Percentiles rank a stretch among this genome's conserved stretches.
Evolutionary conservation across 345 rosid species (phyloP).

Genomic region (Ceriops tagal): DNA sequence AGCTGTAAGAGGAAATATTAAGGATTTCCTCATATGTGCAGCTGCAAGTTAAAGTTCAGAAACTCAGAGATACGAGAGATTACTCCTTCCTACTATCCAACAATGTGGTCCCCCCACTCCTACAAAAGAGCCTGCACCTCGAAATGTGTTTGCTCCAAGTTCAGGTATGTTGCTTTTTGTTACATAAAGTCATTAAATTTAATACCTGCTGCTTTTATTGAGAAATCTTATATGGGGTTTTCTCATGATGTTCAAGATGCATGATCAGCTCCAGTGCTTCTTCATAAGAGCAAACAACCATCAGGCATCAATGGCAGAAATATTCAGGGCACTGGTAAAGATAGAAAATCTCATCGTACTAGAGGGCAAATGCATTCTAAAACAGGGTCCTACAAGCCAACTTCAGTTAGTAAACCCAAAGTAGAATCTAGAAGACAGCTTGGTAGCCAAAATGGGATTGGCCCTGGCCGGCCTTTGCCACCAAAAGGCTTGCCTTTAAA

Average conservation of each 20-base stretch:
- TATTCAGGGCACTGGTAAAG: conserved; percentile 39
- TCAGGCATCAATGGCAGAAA: conserved; percentile 43
- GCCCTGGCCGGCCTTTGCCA: conserved; percentile 34
- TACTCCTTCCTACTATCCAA: conserved; percentile 73
- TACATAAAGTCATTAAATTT: conserved; percentile 12
- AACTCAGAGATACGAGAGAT: conserved; percentile 63
- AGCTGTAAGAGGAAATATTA: not conserved
- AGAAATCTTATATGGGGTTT: conserved; percentile 61
- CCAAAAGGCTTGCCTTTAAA: conserved; percentile 41
- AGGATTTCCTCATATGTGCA: conserved; percentile 19
- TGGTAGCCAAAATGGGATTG: conserved; percentile 19
- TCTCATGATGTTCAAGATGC: conserved; percentile 67
- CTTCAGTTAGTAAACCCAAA: conserved; percentile 31
- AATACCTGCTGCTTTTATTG: conserved; percentile 38
- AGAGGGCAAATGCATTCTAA: conserved; percentile 38
- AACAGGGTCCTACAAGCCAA: conserved; percentile 33
- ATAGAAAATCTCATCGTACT: conserved; percentile 33
- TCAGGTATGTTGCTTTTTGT: conserved; percentile 44
- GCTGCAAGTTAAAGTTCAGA: conserved; percentile 51
- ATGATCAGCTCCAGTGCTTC: conserved; percentile 42
- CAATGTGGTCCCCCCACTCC: conserved; percentile 53
- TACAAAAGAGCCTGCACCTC: conserved; percentile 37
- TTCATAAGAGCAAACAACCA: conserved; percentile 44
- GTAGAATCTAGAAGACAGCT: conserved; percentile 47
- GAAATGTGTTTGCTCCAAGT: conserved; percentile 29